Evolutionary conservation across 2,329 filamentous ascomycete genomes (phyloP).

Genomic region (Chrysosphaeria jannelii): DNA sequence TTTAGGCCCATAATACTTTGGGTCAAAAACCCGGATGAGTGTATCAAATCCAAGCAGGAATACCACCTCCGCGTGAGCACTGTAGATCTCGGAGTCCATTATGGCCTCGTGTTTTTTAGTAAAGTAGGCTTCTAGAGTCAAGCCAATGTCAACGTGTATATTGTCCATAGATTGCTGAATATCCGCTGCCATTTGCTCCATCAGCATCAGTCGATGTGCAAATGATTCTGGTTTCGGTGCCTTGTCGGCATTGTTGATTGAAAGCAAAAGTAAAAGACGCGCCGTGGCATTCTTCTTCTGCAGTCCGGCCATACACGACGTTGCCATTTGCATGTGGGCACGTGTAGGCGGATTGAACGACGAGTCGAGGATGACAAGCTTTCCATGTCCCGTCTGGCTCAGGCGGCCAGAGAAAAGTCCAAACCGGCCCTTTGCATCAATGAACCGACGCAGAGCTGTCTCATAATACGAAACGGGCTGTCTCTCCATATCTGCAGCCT

Average conservation of each 20-base stretch:
- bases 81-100: slow-evolving; percentile 14
- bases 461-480: too few relatives aligned
- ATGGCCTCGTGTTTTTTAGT: slow-evolving; percentile 37
- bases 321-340: slow-evolving; percentile 26
- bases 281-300: slow-evolving; percentile 1
- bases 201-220: slow-evolving; percentile 35
- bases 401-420: too few relatives aligned
- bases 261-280: slow-evolving; percentile 26
- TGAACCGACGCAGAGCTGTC: too few relatives aligned
- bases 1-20: slow-evolving; percentile 58
- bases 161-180: slow-evolving; percentile 7
- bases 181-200: slow-evolving; percentile 35
- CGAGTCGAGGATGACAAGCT: slow-evolving; percentile 31
- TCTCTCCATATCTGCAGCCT: too few relatives aligned
- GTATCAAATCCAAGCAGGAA: slow-evolving; percentile 38
- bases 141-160: slow-evolving; percentile 27
- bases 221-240: slow-evolving; percentile 35
- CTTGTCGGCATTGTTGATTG: slow-evolving; percentile 36
- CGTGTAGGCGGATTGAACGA: slow-evolving; percentile 38
- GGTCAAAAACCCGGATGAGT: slow-evolving; percentile 36
- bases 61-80: not conserved
- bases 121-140: slow-evolving; percentile 47
- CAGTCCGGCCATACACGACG: slow-evolving; percentile 12
- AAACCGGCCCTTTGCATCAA: too few relatives aligned
- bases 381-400: slow-evolving; percentile 1